Base-by-base conservation (phyloP, 2,329 filamentous ascomycete species). In the Fusarium redolens region DNA sequence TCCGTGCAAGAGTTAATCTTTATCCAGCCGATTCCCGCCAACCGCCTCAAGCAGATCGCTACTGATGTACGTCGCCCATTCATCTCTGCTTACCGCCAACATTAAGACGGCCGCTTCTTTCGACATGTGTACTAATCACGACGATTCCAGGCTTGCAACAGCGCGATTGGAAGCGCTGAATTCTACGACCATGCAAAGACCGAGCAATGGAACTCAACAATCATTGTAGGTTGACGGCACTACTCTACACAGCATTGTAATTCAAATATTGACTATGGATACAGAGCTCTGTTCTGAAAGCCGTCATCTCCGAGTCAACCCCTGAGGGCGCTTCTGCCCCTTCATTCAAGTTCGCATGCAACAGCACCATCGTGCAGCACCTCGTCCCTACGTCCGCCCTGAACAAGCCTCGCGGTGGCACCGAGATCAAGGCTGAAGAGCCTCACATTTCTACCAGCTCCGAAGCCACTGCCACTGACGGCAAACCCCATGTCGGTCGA, bases 331-430 rank as follows among this genome's bases (percentile, higher is more conserved):
- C 86, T 68, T 83, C 86, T 33, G 85, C 89, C 31, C 92, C 93
- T 9, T 83, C 86, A 20, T 97, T 92, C 90, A 98, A 98, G 84
- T 98, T 96, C 85, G 94, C 95, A 77, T 95, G 97, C 85, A 98
- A 97, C 88, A 97, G 94, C 86, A 98, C 96, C 75, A 98, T 98
- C 80, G 97, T 98, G 77, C 96, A 99, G 86, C 96, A 98, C 85
- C 87, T 96, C 38, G 90, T 92, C 25, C 89, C 92, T 61, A 92
- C 90, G 17, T 89, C 90, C 35, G 85, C 89, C 62, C 85, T 91
- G 56, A 92, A 90, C 84, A 90, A 90, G 83, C 81, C 89, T 69
- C 86, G 86, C 74, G 81, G 82, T 64, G 85, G 88, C 71, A 86
- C 83, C 76, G 83, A 87, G 78, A 81, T 81, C 70, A 82, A 84